phyloP scores from a whole-genome alignment of 202 grass and related monocot genomes.

The Brachypodium distachyon region DNA sequence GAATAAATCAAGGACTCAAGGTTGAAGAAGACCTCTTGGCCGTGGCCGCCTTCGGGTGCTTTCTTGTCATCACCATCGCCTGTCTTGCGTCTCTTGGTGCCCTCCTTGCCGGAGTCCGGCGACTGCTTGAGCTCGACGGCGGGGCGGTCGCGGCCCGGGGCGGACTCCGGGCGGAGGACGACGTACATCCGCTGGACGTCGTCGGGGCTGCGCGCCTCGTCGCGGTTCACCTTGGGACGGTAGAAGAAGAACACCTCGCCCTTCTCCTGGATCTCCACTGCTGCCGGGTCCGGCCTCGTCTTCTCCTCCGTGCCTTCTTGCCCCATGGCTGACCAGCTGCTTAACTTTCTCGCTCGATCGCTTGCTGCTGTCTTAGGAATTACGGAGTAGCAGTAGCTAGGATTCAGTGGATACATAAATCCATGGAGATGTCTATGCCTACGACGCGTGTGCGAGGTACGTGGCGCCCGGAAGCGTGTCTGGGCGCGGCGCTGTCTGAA shows the following conservation, averaged over 20 bases:
- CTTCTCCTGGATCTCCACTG: constrained; percentile 68
- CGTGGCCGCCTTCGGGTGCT: constrained; percentile 42
- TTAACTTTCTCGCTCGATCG: too few relatives aligned
- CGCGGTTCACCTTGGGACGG: constrained; percentile 70
- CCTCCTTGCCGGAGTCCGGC: constrained; percentile 57
- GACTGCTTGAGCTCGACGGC: constrained; percentile 67
- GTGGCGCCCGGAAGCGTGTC: background rate
- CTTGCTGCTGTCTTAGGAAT: too few relatives aligned
- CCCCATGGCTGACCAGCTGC: constrained; percentile 35
- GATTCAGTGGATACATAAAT: background rate
- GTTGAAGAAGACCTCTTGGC: constrained; percentile 36
- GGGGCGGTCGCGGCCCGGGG: constrained; percentile 4
- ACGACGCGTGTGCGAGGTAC: background rate
- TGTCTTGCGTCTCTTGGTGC: constrained; percentile 32
- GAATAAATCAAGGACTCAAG: background rate
- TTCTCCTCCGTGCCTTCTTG: constrained; percentile 67
- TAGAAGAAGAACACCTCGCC: constrained; percentile 98
- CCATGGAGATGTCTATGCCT: background rate
- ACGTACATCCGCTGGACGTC: constrained; percentile 80
- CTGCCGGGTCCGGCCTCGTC: constrained; percentile 44
- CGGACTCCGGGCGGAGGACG: constrained; percentile 60
- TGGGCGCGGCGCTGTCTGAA: background rate
- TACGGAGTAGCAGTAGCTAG: background rate
- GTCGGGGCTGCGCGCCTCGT: constrained; percentile 46
- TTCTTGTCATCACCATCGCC: background rate